Evolutionary conservation across 2,329 filamentous ascomycete genomes (phyloP).

Genomic region (Pseudopithomyces maydicus): DNA sequence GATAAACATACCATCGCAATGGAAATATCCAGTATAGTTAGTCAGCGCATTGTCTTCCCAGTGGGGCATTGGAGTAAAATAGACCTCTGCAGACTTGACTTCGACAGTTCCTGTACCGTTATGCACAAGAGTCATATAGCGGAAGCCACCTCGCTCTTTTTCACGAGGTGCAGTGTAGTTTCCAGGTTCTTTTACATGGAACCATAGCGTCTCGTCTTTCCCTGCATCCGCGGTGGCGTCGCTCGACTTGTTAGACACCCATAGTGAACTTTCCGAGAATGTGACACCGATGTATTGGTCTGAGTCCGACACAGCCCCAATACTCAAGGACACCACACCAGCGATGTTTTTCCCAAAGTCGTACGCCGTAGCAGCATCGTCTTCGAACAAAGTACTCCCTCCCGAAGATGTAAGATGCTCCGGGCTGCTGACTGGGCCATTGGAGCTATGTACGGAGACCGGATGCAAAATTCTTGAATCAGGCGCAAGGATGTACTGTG

Average conservation of each 20-base stretch:
- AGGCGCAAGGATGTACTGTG: constrained; percentile 14
- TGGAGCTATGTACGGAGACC: constrained; percentile 44
- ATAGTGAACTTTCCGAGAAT: constrained; percentile 52
- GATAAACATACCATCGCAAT: constrained; percentile 41
- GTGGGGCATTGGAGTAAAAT: constrained; percentile 54
- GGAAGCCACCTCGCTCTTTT: constrained; percentile 52
- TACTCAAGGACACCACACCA: constrained; percentile 44
- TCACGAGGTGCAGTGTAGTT: constrained; percentile 49
- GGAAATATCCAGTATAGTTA: constrained; percentile 50
- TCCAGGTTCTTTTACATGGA: constrained; percentile 46
- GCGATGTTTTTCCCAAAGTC: constrained; percentile 52
- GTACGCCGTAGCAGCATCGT: constrained; percentile 45
- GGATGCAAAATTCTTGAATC: constrained; percentile 8
- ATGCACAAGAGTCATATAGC: constrained; percentile 53
- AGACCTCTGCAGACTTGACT: constrained; percentile 42
- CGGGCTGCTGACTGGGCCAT: constrained; percentile 46
- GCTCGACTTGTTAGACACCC: constrained; percentile 53
- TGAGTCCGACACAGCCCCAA: constrained; percentile 38
- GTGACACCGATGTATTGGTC: constrained; percentile 50
- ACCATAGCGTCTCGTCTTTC: constrained; percentile 57
- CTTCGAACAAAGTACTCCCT: constrained; percentile 42
- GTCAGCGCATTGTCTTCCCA: constrained; percentile 42
- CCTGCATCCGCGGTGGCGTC: constrained; percentile 55
- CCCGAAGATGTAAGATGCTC: constrained; percentile 34
- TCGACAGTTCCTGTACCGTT: constrained; percentile 50